Conservation (phyloP, 2,329 filamentous ascomycete genomes). For the Plenodomus biglobosus region DNA sequence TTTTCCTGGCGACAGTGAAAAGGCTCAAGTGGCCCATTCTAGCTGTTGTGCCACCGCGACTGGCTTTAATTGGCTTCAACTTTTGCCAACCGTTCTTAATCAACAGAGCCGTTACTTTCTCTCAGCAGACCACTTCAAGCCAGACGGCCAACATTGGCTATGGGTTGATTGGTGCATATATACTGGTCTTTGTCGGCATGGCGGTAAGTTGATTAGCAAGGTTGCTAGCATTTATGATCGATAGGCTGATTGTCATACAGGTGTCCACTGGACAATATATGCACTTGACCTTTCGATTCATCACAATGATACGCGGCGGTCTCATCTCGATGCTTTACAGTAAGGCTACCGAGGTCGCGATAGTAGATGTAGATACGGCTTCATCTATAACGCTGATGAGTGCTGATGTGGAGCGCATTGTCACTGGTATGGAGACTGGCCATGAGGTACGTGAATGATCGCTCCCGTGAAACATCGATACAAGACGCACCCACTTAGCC, state of each 20-base stretch:
- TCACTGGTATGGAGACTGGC: slow-evolving; percentile 37
- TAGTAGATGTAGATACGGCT: slow-evolving; percentile 35
- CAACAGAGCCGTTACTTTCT: slow-evolving; percentile 33
- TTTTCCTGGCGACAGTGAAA: slow-evolving; percentile 29
- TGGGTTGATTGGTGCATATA: slow-evolving; percentile 38
- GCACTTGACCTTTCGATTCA: slow-evolving; percentile 39
- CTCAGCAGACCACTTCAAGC: slow-evolving; percentile 14
- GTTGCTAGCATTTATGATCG: background rate
- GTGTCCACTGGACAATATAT: slow-evolving; percentile 40
- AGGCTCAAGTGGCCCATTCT: slow-evolving; percentile 35
- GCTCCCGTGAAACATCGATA: too few relatives aligned
- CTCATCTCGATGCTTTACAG: slow-evolving; percentile 42
- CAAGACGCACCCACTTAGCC: too few relatives aligned
- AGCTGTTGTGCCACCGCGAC: slow-evolving; percentile 33
- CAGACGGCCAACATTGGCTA: slow-evolving; percentile 35
- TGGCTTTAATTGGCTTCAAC: slow-evolving; percentile 40
- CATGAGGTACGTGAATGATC: slow-evolving; percentile 30
- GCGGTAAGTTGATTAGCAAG: slow-evolving; percentile 24
- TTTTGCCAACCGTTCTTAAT: slow-evolving; percentile 44
- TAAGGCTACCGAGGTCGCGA: slow-evolving; percentile 32
- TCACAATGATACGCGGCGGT: slow-evolving; percentile 41
- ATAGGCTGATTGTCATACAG: slow-evolving; percentile 20
- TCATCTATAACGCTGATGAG: slow-evolving; percentile 42
- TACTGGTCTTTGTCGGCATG: slow-evolving; percentile 40
- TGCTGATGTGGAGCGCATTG: slow-evolving; percentile 42